Percentiles rank a stretch among this genome's conserved stretches.
These are phyloP conservation scores for Skeletonema potamos DNA, from an alignment of 108 stramenopile species.

Conservation along the genomic window DNA sequence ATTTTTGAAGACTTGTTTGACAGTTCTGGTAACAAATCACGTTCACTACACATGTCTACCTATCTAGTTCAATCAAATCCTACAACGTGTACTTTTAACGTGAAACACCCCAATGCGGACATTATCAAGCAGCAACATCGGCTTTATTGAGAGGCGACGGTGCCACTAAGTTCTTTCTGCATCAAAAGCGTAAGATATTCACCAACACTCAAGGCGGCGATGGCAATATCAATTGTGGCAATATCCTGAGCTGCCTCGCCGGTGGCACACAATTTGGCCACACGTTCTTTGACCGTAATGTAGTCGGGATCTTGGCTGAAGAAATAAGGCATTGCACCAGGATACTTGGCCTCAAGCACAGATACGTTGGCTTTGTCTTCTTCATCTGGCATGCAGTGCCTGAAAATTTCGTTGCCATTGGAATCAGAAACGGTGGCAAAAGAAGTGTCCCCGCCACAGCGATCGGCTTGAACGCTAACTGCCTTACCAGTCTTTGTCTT, in stretches of 20 bases:
- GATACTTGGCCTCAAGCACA: constrained; percentile 78
- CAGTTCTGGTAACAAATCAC: neutral
- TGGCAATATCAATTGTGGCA: constrained; percentile 90
- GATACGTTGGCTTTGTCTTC: constrained; percentile 85
- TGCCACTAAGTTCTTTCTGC: constrained; percentile 56
- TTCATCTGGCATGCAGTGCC: constrained; percentile 90
- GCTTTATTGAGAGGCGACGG: neutral
- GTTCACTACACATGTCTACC: neutral
- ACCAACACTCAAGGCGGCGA: constrained; percentile 85
- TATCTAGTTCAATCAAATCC: neutral
- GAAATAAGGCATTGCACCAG: constrained; percentile 94
- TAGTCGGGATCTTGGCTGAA: constrained; percentile 95
- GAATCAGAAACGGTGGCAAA: constrained; percentile 76
- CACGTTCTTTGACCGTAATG: constrained; percentile 92
- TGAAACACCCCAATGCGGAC: neutral
- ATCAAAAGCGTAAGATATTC: constrained; percentile 85
- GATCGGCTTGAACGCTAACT: constrained; percentile 88
- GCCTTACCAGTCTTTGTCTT: constrained; percentile 88
- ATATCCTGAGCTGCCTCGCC: constrained; percentile 81
- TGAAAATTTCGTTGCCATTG: constrained; percentile 77
- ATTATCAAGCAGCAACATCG: neutral
- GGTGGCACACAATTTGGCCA: constrained; percentile 67
- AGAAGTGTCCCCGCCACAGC: constrained; percentile 87
- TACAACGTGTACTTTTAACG: neutral
- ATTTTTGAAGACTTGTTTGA: neutral